phyloP scores from a whole-genome alignment of 257 asterid genomes.

The Fraxinus excelsior region DNA sequence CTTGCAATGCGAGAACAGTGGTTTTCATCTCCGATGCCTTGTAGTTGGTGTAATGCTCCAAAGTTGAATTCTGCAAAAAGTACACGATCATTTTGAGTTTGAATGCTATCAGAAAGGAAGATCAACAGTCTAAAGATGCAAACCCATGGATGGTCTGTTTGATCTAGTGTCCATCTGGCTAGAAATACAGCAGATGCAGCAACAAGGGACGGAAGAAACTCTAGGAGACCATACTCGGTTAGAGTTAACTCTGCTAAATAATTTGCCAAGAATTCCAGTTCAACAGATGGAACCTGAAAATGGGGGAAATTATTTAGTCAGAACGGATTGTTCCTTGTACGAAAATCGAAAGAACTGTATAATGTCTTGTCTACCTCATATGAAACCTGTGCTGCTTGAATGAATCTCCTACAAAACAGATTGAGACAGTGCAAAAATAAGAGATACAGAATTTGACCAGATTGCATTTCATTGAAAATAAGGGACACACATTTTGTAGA shows the following conservation, averaged over 20 bases:
- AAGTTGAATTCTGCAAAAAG: conserved; percentile 74
- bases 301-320: conserved; percentile 20
- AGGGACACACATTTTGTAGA: background rate
- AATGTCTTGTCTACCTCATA: conserved; percentile 52
- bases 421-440: conserved; percentile 7
- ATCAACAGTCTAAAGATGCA: conserved; percentile 32
- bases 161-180: conserved; percentile 98
- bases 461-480: background rate
- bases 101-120: conserved; percentile 8
- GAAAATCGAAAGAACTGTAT: conserved; percentile 17
- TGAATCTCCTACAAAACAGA: conserved; percentile 71
- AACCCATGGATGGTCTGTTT: conserved; percentile 96
- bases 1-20: conserved; percentile 63
- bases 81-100: conserved; percentile 6
- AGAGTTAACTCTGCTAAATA: conserved; percentile 89
- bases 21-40: conserved; percentile 55
- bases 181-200: conserved; percentile 96
- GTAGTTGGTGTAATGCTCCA: conserved; percentile 80
- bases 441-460: conserved; percentile 16
- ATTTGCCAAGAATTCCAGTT: conserved; percentile 91
- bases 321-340: conserved; percentile 23
- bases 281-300: conserved; percentile 84
- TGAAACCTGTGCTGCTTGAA: conserved; percentile 95
- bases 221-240: conserved; percentile 71
- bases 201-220: conserved; percentile 79